These are phyloP conservation scores for Malania oleifera DNA, from an alignment of 164 flowering plant species.

Conservation along the genomic window DNA sequence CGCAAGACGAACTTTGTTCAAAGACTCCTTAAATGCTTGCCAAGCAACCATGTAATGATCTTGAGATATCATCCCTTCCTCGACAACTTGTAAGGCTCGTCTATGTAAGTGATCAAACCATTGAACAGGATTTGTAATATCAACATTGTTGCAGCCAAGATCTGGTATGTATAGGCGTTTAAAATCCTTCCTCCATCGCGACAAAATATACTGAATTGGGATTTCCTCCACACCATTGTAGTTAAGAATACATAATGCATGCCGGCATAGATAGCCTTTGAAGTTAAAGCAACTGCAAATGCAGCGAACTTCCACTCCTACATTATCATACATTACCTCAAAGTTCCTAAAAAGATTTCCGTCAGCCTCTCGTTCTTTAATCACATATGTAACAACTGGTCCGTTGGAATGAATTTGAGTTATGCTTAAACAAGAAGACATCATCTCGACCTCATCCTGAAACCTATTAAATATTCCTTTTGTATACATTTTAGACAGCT, in stretches of 20 bases:
- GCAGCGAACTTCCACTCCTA: constrained; percentile 47
- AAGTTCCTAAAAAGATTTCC: constrained; percentile 24
- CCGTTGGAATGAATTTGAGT: constrained; percentile 39
- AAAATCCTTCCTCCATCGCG: constrained; percentile 66
- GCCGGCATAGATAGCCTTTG: constrained; percentile 55
- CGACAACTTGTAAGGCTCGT: constrained; percentile 48
- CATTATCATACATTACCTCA: constrained; percentile 55
- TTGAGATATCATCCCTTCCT: constrained; percentile 49
- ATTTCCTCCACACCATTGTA: constrained; percentile 46
- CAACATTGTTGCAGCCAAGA: constrained; percentile 32
- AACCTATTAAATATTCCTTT: constrained; percentile 39
- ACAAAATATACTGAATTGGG: constrained; percentile 46
- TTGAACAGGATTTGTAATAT: constrained; percentile 49
- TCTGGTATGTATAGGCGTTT: constrained; percentile 42
- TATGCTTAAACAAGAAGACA: constrained; percentile 41
- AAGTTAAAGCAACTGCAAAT: constrained; percentile 49
- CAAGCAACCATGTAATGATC: constrained; percentile 52
- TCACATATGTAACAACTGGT: constrained; percentile 26
- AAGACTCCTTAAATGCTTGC: constrained; percentile 54
- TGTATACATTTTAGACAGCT: constrained; percentile 42
- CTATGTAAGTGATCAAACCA: constrained; percentile 57
- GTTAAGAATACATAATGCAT: constrained; percentile 45
- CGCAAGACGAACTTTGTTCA: constrained; percentile 51
- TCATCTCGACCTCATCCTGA: constrained; percentile 42
- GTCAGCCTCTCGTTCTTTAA: constrained; percentile 42